A percentile compares a stretch with the other conserved stretches of the same genome.
These are phyloP conservation scores for Coelastrella sp. DNA, from an alignment of 139 green algal genomes.

Conservation along the genomic window DNA sequence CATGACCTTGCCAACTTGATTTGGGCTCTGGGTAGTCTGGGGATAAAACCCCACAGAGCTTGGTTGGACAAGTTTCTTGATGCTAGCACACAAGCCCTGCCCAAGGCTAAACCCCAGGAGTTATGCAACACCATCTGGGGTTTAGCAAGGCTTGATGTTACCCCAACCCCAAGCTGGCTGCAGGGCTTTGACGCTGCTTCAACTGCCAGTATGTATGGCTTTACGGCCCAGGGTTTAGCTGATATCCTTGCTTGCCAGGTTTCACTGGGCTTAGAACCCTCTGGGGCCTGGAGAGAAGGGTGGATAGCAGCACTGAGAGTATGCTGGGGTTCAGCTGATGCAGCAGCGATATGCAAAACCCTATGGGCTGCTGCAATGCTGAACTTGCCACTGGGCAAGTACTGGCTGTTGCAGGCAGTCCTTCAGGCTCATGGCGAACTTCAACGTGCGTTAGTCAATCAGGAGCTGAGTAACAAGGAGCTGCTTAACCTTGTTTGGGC, in stretches of 20 bases:
- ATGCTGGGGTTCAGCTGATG: slow-evolving; percentile 25
- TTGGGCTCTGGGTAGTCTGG: slow-evolving; percentile 20
- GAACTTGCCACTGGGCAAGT: not conserved
- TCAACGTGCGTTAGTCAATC: not conserved
- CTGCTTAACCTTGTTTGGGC: slow-evolving; percentile 26
- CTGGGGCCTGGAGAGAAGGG: not conserved
- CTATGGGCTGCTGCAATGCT: slow-evolving; percentile 36
- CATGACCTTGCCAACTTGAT: slow-evolving; percentile 28
- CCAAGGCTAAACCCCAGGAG: not conserved
- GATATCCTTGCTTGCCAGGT: slow-evolving; percentile 3
- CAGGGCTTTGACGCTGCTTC: slow-evolving; percentile 11
- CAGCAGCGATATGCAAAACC: slow-evolving; percentile 14
- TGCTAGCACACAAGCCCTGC: not conserved
- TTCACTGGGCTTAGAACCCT: not conserved
- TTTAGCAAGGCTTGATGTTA: not conserved
- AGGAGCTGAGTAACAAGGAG: not conserved
- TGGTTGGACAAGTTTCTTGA: slow-evolving; percentile 10
- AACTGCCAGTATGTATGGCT: not conserved
- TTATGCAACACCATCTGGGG: slow-evolving; percentile 27
- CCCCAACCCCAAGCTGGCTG: slow-evolving; percentile 1
- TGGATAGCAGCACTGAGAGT: not conserved
- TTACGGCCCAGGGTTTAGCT: slow-evolving; percentile 18
- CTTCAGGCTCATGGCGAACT: not conserved
- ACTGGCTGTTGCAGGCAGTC: not conserved
- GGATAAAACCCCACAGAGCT: not conserved